Evolutionary conservation across 2,329 filamentous ascomycete genomes (phyloP), one percentile per base, ranked within the genome.

Genomic region (Acephala macrosclerotiorum): DNA sequence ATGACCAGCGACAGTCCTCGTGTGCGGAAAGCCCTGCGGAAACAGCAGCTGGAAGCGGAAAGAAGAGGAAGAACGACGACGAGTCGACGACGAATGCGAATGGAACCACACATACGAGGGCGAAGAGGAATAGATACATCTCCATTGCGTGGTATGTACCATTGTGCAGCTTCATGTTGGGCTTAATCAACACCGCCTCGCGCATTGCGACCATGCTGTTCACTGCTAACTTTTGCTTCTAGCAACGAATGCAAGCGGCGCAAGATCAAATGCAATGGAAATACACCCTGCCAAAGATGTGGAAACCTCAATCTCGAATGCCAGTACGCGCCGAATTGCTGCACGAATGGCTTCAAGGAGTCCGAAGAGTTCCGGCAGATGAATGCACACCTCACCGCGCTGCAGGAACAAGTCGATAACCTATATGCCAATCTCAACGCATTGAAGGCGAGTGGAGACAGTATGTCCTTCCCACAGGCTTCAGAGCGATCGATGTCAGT

Each of bases 301-400:
- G 86, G 88, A 71, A 89, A 90, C 71, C 87, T 91, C 76, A 88
- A 87, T 71, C 81, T 91, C 20, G 78, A 84, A 68, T 91, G 89
- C 73, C 80, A 89, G 53, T 91, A 91, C 78, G 83, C 88, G 6
- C 85, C 87, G 16, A 89, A 89, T 73, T 89, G 88, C 76, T 89
- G 87, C 75, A 80, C 87, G 68, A 94, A 88, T 81, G 93, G 87
- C 78, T 94, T 97, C 84, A 96, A 95, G 78, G 94, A 97, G 74
- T 94, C 93, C 56, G 92, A 96, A 11, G 94, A 97, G 77, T 97
- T 94, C 82, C 92, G 89, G 75, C 86, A 89, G 42, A 93, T 97
- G 89, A 87, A 88, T 62, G 83, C 85, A 38, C 91, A 96, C 71
- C 87, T 97, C 66, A 81, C 82, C 12, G 85, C 86, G 9, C 84